phyloP scores from a whole-genome alignment of 2,329 filamentous ascomycete genomes.

The Pseudogymnoascus sp. region DNA sequence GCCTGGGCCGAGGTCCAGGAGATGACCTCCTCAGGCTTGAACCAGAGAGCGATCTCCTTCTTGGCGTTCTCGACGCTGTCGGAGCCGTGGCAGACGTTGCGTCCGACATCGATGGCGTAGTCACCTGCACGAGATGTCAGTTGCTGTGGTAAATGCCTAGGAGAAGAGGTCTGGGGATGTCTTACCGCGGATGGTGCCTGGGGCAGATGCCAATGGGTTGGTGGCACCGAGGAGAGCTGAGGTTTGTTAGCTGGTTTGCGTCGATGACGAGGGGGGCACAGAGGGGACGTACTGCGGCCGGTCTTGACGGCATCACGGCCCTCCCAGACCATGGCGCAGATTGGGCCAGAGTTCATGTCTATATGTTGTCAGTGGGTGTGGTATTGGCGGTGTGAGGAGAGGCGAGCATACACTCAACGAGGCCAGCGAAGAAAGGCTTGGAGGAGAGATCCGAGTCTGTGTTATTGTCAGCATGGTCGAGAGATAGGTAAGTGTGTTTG shows the following conservation, averaged over 20 bases:
- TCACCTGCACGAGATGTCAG: constrained; percentile 46
- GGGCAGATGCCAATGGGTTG: constrained; percentile 90
- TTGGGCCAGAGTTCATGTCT: constrained; percentile 97
- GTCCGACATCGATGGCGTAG: constrained; percentile 79
- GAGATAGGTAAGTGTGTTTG: neutral
- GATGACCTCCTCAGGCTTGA: constrained; percentile 79
- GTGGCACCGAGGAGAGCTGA: constrained; percentile 90
- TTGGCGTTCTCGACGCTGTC: constrained; percentile 97
- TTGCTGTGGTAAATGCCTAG: constrained; percentile 47
- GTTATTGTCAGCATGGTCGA: constrained; percentile 24
- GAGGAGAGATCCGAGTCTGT: constrained; percentile 75
- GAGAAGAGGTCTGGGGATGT: constrained; percentile 59
- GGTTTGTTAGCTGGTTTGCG: constrained; percentile 18
- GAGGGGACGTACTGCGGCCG: constrained; percentile 63
- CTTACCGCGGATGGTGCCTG: constrained; percentile 97
- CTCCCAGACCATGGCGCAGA: constrained; percentile 99
- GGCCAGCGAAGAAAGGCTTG: constrained; percentile 96
- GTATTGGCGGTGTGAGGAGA: constrained; percentile 15
- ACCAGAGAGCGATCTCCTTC: constrained; percentile 99
- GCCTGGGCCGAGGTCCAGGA: constrained; percentile 76
- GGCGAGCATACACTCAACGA: constrained; percentile 70
- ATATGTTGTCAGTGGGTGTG: constrained; percentile 22
- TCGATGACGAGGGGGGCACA: constrained; percentile 5
- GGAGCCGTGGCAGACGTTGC: constrained; percentile 99
- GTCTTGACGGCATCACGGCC: constrained; percentile 98